Conservation (phyloP, 805 yeast genomes). For the Jamesozyma lodderae region DNA sequence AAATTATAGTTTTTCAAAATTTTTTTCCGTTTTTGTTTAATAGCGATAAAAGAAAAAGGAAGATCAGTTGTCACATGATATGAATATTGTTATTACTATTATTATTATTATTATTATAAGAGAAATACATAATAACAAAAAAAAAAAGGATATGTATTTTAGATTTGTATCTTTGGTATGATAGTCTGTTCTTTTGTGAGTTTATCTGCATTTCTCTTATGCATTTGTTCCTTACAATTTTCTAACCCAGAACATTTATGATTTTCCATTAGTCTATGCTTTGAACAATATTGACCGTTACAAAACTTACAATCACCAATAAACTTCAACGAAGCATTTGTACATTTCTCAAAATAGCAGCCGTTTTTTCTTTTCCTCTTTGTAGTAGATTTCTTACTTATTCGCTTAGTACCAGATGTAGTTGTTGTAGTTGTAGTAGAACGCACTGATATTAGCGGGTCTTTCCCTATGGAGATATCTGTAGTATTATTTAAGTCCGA, state of each 20-base stretch:
- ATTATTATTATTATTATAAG: no score
- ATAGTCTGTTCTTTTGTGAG: slow-evolving; percentile 81
- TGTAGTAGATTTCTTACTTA: slow-evolving; percentile 16
- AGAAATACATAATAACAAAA: no score
- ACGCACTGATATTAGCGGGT: no score
- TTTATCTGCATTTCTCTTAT: slow-evolving; percentile 76
- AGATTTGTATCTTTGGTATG: slow-evolving; percentile 41
- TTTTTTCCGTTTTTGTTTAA: no score
- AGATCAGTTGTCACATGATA: no score
- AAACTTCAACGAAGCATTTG: slow-evolving; percentile 50
- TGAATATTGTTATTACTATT: no score
- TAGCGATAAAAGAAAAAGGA: no score
- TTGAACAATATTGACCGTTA: slow-evolving; percentile 76
- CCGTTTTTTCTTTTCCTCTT: slow-evolving; percentile 33
- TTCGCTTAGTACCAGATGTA: slow-evolving; percentile 5
- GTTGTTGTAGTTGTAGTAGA: background rate
- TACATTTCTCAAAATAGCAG: slow-evolving; percentile 50
- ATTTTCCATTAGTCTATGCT: slow-evolving; percentile 78
- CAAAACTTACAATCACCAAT: slow-evolving; percentile 83
- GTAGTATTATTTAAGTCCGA: no score
- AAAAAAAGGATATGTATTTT: no score
- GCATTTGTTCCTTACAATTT: slow-evolving; percentile 72
- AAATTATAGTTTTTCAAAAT: no score
- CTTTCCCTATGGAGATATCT: no score
- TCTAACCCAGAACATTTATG: slow-evolving; percentile 73